phyloP scores from a whole-genome alignment of 2,329 filamentous ascomycete genomes.

The Phyllachora maydis region DNA sequence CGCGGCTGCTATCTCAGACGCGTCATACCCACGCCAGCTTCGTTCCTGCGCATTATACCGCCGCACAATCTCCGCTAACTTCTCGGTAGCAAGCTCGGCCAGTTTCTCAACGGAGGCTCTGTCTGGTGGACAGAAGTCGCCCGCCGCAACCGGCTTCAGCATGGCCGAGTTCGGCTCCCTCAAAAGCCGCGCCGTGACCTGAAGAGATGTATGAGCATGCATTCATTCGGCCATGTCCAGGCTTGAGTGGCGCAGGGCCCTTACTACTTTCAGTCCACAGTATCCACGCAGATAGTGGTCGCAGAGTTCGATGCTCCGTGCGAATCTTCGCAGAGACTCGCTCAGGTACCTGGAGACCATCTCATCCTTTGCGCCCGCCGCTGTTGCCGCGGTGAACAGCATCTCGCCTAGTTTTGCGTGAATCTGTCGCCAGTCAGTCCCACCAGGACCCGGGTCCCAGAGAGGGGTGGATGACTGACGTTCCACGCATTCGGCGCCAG shows the following conservation, averaged over 20 bases:
- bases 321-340: conserved; percentile 68
- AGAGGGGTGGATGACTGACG: conserved; percentile 33
- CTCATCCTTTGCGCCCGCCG: conserved; percentile 13
- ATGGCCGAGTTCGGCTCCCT: conserved; percentile 21
- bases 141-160: conserved; percentile 22
- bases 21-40: conserved; percentile 53
- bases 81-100: conserved; percentile 51
- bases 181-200: conserved; percentile 30
- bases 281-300: conserved; percentile 83
- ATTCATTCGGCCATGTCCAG: not conserved
- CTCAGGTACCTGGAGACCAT: conserved; percentile 32
- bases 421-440: conserved; percentile 32
- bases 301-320: conserved; percentile 80
- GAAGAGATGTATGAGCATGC: not conserved
- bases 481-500: conserved; percentile 90
- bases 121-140: conserved; percentile 31
- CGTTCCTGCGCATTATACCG: conserved; percentile 36
- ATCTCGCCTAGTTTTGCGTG: conserved; percentile 77
- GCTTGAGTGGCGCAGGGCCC: conserved; percentile 7
- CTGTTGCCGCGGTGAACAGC: conserved; percentile 45
- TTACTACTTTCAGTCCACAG: conserved; percentile 70
- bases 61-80: conserved; percentile 58
- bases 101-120: conserved; percentile 41
- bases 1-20: conserved; percentile 51
- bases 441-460: too few species aligned